Conservation (phyloP, 176 grass and related monocot species). For the Stipa capillata region DNA sequence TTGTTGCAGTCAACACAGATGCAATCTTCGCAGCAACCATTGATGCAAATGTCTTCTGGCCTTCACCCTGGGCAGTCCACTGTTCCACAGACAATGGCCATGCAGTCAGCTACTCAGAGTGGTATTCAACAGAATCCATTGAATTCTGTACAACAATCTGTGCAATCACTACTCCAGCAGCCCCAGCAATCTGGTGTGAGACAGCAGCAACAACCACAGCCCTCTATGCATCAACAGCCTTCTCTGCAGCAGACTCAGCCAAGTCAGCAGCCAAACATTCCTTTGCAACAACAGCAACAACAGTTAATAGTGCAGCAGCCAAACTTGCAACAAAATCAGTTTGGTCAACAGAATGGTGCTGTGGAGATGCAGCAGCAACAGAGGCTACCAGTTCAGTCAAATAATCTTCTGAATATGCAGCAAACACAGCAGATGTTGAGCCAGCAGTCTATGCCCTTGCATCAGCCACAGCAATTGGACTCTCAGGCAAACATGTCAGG, state of each 20-base stretch:
- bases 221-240: constrained; percentile 56
- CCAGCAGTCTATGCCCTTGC: constrained; percentile 56
- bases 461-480: constrained; percentile 45
- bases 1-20: constrained; percentile 57
- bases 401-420: constrained; percentile 59
- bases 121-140: constrained; percentile 52
- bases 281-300: constrained; percentile 54
- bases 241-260: constrained; percentile 50
- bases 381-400: constrained; percentile 53
- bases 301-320: constrained; percentile 38
- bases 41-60: constrained; percentile 57
- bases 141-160: constrained; percentile 67
- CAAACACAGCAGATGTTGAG: constrained; percentile 58
- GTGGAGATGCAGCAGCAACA: constrained; percentile 60
- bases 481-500: constrained; percentile 35
- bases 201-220: constrained; percentile 59
- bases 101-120: constrained; percentile 43
- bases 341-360: constrained; percentile 49
- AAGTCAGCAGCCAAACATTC: constrained; percentile 53
- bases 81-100: constrained; percentile 40
- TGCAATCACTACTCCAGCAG: constrained; percentile 57
- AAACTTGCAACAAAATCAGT: constrained; percentile 53
- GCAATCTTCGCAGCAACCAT: constrained; percentile 58
- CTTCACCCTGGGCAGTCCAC: constrained; percentile 45
- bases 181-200: constrained; percentile 49